These are phyloP conservation scores for Pouteria glomerata DNA, from an alignment of 148 eudicot genomes.

Conservation along the genomic window DNA sequence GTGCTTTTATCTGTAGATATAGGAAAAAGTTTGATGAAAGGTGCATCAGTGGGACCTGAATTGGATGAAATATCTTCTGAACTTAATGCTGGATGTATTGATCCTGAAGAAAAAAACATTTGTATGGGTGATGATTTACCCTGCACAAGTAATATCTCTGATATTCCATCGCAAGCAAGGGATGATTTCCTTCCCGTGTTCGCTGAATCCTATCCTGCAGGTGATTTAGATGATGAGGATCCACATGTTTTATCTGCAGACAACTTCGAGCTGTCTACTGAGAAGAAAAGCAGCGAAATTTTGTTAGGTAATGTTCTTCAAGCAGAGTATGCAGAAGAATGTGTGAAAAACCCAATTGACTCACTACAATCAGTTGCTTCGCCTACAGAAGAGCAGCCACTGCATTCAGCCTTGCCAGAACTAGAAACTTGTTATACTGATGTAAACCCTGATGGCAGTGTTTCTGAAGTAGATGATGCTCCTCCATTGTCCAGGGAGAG, in stretches of 20 bases:
- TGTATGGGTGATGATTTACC: slow-evolving; percentile 15
- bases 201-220: slow-evolving; percentile 18
- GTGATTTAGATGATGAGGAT: slow-evolving; percentile 26
- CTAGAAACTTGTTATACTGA: slow-evolving; percentile 17
- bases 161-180: slow-evolving; percentile 14
- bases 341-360: slow-evolving; percentile 3
- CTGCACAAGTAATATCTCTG: slow-evolving; percentile 12
- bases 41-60: slow-evolving; percentile 18
- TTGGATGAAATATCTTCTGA: slow-evolving; percentile 20
- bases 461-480: slow-evolving; percentile 17
- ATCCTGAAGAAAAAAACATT: slow-evolving; percentile 15
- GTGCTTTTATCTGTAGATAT: slow-evolving; percentile 22
- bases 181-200: slow-evolving; percentile 20
- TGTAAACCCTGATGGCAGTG: slow-evolving; percentile 15
- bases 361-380: slow-evolving; percentile 20
- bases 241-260: slow-evolving; percentile 18
- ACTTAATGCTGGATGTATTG: slow-evolving; percentile 9
- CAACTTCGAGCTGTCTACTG: slow-evolving; percentile 19
- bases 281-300: slow-evolving; percentile 10
- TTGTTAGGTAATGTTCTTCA: slow-evolving; percentile 15
- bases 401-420: slow-evolving; percentile 17
- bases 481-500: slow-evolving; percentile 20
- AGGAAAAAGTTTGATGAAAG: slow-evolving; percentile 22
- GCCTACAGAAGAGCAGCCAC: slow-evolving; percentile 16
- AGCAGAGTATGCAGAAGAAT: slow-evolving; percentile 19